phyloP scores from a whole-genome alignment of 768 basidiomycete species.

The Russula dissimulans region DNA sequence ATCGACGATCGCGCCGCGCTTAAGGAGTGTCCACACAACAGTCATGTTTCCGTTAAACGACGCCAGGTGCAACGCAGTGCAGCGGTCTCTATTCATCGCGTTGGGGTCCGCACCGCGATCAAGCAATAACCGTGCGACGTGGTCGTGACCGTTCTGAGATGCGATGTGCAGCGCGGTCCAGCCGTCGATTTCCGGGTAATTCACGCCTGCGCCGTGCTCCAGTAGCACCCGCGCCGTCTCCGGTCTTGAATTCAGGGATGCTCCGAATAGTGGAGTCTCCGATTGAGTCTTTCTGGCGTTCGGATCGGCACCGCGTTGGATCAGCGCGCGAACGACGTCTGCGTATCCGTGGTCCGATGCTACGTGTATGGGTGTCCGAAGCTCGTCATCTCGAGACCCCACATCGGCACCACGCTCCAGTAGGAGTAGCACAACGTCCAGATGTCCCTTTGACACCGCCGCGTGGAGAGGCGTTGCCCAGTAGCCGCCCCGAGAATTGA shows the following conservation, averaged over 20 bases:
- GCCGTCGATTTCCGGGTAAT: no score
- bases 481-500: background rate
- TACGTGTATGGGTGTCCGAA: background rate
- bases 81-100: background rate
- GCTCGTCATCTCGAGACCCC: background rate
- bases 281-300: background rate
- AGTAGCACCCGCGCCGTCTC: background rate
- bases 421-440: background rate
- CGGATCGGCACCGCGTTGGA: background rate
- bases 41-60: background rate
- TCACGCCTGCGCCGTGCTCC: background rate
- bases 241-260: background rate
- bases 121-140: background rate
- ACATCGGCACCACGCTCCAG: background rate
- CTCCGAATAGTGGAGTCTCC: background rate
- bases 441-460: background rate
- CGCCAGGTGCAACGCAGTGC: background rate
- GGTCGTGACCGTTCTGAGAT: background rate
- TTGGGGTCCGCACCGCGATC: background rate
- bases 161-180: background rate
- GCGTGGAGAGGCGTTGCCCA: background rate
- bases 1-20: background rate
- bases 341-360: background rate
- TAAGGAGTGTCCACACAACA: background rate
- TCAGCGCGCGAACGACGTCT: background rate